Evolutionary conservation across 495 filamentous ascomycete species (phyloP).

Genomic region (Collariella sp.): DNA sequence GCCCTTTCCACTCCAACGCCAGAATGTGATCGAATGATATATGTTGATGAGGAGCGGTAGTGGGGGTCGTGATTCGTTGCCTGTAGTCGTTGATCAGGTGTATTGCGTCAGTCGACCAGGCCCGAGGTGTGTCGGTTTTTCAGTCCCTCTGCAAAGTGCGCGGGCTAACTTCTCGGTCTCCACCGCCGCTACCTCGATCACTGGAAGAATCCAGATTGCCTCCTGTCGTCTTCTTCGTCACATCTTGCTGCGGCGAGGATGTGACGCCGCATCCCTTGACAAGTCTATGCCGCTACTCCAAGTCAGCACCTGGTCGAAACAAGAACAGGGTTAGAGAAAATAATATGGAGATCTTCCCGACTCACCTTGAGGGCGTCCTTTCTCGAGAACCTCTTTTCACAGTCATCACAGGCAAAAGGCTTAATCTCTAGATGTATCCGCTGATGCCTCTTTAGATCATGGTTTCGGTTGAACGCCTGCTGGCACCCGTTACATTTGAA

Average conservation of each 20-base stretch:
- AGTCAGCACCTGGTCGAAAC: not conserved
- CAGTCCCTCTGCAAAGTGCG: not conserved
- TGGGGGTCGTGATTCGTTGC: too few relatives aligned
- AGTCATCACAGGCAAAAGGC: slow-evolving; percentile 84
- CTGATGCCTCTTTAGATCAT: slow-evolving; percentile 93
- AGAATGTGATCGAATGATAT: too few relatives aligned
- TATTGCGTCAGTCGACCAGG: not conserved
- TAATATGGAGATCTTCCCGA: not conserved
- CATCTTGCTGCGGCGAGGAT: slow-evolving; percentile 19
- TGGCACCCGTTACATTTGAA: slow-evolving; percentile 92
- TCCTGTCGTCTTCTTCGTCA: not conserved
- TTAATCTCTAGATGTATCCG: slow-evolving; percentile 92
- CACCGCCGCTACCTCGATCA: slow-evolving; percentile 1
- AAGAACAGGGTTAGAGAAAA: not conserved
- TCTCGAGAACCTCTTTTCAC: slow-evolving; percentile 93
- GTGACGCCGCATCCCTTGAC: slow-evolving; percentile 80
- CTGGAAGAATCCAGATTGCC: not conserved
- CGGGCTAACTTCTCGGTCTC: slow-evolving; percentile 8
- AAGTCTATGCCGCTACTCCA: slow-evolving; percentile 80
- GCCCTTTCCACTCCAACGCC: too few relatives aligned
- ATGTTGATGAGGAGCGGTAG: too few relatives aligned
- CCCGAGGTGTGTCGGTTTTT: not conserved
- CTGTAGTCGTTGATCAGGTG: not conserved
- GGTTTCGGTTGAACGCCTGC: slow-evolving; percentile 92
- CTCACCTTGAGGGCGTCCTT: slow-evolving; percentile 95